A percentile compares a stretch with the other conserved stretches of the same genome.
Conservation (phyloP, 768 basidiomycete species). For the Podaxis rugospora region DNA sequence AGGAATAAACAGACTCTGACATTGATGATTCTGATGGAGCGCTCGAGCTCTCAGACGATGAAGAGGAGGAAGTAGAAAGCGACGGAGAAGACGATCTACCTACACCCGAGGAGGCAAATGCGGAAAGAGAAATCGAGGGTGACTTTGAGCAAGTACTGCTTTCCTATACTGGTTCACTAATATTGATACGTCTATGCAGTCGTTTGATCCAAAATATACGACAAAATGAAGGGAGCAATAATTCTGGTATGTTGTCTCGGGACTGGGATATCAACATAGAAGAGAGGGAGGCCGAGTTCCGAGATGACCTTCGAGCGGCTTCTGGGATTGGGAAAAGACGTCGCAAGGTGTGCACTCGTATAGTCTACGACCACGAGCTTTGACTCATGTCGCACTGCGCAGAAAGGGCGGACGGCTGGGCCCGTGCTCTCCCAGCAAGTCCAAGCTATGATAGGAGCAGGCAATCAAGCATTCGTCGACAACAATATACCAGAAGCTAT, state of each 20-base stretch:
- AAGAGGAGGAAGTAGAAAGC: constrained; percentile 19
- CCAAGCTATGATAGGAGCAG: constrained; percentile 72
- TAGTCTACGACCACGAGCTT: neutral
- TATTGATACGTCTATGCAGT: constrained; percentile 7
- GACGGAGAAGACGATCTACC: constrained; percentile 14
- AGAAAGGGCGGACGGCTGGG: constrained; percentile 44
- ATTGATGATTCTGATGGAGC: constrained; percentile 9
- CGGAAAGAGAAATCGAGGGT: constrained; percentile 49
- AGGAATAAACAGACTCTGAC: neutral
- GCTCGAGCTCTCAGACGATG: constrained; percentile 15
- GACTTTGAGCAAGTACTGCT: constrained; percentile 47
- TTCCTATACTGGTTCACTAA: neutral
- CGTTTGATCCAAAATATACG: constrained; percentile 68
- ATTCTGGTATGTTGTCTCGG: constrained; percentile 45
- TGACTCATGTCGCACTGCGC: constrained; percentile 11
- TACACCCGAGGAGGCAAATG: constrained; percentile 23
- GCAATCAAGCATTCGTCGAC: constrained; percentile 83
- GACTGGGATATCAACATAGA: constrained; percentile 75
- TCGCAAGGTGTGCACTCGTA: constrained; percentile 35
- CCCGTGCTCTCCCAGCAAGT: constrained; percentile 67
- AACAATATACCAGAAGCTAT: constrained; percentile 64
- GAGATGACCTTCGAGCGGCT: constrained; percentile 68
- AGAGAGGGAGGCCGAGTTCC: constrained; percentile 65
- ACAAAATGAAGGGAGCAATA: constrained; percentile 37
- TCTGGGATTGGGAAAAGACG: constrained; percentile 64